Evolutionary conservation across 805 yeast genomes (phyloP).

Genomic region (Saccharomycopsis vini): DNA sequence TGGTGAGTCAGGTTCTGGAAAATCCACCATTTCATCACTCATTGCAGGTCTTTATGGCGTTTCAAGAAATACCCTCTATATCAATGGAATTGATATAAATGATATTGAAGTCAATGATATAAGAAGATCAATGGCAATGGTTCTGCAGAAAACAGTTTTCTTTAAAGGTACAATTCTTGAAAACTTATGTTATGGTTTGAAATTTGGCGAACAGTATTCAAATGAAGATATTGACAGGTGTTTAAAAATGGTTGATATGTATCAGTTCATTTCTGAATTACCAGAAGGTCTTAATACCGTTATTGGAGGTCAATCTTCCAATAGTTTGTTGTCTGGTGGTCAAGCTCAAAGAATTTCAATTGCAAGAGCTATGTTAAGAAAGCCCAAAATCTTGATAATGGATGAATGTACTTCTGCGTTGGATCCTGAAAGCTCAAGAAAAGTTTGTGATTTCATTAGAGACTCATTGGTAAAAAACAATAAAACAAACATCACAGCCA

Average conservation of each 20-base stretch:
- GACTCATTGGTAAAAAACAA: constrained; percentile 25
- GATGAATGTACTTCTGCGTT: constrained; percentile 91
- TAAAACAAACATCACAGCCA: constrained; percentile 34
- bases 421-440: constrained; percentile 51
- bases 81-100: constrained; percentile 42
- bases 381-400: constrained; percentile 58
- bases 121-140: constrained; percentile 52
- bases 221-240: constrained; percentile 21
- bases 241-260: constrained; percentile 35
- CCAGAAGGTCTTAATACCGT: constrained; percentile 52
- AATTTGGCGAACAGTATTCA: constrained; percentile 22
- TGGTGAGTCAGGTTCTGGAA: constrained; percentile 90
- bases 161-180: constrained; percentile 68
- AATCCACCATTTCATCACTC: constrained; percentile 62
- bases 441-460: constrained; percentile 42
- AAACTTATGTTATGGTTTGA: constrained; percentile 57
- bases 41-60: constrained; percentile 45
- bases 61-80: constrained; percentile 30
- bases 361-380: constrained; percentile 68
- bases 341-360: constrained; percentile 81
- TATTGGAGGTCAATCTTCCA: constrained; percentile 34
- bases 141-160: constrained; percentile 65
- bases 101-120: constrained; percentile 38
- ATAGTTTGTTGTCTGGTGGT: constrained; percentile 66
- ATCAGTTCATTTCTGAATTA: constrained; percentile 38